A percentile compares a stretch with the other conserved stretches of the same genome.
phyloP scores from a whole-genome alignment of 2,329 filamentous ascomycete species.

The Monosporascus cannonballus region DNA sequence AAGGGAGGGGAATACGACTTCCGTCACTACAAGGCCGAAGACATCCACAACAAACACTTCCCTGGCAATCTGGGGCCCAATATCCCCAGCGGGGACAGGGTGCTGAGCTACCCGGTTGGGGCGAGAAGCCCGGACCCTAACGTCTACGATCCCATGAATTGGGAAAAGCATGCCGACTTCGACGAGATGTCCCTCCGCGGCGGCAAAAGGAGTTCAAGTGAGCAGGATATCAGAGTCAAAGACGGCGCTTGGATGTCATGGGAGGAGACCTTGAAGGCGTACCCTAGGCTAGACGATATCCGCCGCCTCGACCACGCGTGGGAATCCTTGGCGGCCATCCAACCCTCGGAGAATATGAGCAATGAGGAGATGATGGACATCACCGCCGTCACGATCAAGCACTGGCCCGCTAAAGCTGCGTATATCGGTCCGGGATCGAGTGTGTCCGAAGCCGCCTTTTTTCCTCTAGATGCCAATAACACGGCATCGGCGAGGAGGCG shows the following conservation, averaged over 20 bases:
- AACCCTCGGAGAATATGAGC: not conserved
- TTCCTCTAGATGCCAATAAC: too few relatives aligned
- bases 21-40: not conserved
- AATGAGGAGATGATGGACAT: not conserved
- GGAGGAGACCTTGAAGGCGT: not conserved
- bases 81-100: not conserved
- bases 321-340: too few relatives aligned
- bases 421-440: not conserved
- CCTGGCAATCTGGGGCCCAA: not conserved
- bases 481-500: too few relatives aligned
- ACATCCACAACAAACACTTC: not conserved
- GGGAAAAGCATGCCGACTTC: not conserved
- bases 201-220: not conserved
- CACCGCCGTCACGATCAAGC: not conserved
- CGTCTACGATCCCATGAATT: not conserved
- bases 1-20: not conserved
- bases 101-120: not conserved
- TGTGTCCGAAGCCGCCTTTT: too few relatives aligned
- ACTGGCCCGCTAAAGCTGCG: not conserved
- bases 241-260: not conserved
- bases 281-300: not conserved
- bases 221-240: not conserved
- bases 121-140: not conserved
- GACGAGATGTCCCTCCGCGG: not conserved
- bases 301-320: not conserved